phyloP scores from a whole-genome alignment of 192 early-diverging fungal genomes.

The Glomus cerebriforme region DNA sequence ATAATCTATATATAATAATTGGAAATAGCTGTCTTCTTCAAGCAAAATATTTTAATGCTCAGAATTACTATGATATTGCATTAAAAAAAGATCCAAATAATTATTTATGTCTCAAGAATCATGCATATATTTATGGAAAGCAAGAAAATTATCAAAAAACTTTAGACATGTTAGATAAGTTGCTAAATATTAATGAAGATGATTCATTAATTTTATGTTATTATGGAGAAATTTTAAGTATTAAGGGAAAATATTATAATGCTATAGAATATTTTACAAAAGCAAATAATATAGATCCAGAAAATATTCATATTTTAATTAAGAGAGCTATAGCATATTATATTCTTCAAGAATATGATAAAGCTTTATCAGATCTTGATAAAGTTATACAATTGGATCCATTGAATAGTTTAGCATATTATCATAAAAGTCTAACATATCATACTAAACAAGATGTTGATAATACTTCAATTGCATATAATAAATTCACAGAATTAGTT shows the following conservation, averaged over 20 bases:
- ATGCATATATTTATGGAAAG: background rate
- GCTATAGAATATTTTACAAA: background rate
- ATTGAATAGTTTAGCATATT: background rate
- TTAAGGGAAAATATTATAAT: background rate
- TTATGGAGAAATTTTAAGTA: background rate
- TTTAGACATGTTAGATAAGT: background rate
- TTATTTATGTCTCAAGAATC: background rate
- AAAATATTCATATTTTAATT: background rate
- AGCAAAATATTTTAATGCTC: background rate
- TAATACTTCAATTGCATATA: background rate
- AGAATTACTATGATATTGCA: background rate
- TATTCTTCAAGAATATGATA: background rate
- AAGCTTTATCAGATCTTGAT: background rate
- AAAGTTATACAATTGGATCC: background rate
- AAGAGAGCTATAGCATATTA: background rate
- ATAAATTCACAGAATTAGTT: background rate
- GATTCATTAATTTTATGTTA: background rate
- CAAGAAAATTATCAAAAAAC: background rate
- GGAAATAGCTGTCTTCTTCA: background rate
- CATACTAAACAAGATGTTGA: background rate
- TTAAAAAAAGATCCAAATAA: background rate
- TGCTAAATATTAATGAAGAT: background rate
- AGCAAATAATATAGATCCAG: background rate
- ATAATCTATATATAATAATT: background rate
- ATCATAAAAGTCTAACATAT: background rate